Base-by-base conservation (phyloP, 2,329 filamentous ascomycete genomes). In the Xylaria sp. region DNA sequence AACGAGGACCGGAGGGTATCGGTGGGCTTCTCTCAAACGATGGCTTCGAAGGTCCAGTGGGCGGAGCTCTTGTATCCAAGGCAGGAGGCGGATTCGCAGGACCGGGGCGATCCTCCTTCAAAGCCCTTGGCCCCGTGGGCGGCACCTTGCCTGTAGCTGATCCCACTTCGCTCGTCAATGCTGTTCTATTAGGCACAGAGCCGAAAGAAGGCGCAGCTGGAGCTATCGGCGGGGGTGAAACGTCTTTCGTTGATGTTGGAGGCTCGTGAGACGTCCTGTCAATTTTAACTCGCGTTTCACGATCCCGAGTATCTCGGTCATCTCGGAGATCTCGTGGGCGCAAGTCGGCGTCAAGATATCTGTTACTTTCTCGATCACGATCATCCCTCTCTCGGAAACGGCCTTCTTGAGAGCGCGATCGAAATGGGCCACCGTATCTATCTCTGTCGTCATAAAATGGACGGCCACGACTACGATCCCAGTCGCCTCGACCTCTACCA, bases 341-440 rank as follows among this genome's bases (percentile, higher is more conserved):
- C 32, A 77, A 69, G 60, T 83, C 81, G 16, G 75, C 63, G 29
- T 83, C 82, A 23, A 78, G 71, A 50, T 78, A 78, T 66, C 82
- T 77, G 59, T 60, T 75, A 60, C 58, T 75, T 21, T 82, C 79
- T 55, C 76, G 76, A 51, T 82, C 80, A 40, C 80, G 80, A 53
- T 82, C 80, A 40, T 83, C 82, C 62, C 78, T 82, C 6, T 88
- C 87, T 55, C 87, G 83, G 23, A 86, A 88, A 40, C 87, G 86
- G 65, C 89, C 87, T 75, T 90, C 88, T 75, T 90, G 87, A 71
- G 90, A 91, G 70, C 90, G 86, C 74, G 88, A 90, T 74, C 91
- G 84, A 21, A 86, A 86, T 63, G 84, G 81, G 9, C 74, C 69
- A 47, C 71, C 72, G 60, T 77, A 79, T 66, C 78, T 76, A 73